phyloP scores from a whole-genome alignment of 331 rosid genomes.

The Phaseolus coccineus region DNA sequence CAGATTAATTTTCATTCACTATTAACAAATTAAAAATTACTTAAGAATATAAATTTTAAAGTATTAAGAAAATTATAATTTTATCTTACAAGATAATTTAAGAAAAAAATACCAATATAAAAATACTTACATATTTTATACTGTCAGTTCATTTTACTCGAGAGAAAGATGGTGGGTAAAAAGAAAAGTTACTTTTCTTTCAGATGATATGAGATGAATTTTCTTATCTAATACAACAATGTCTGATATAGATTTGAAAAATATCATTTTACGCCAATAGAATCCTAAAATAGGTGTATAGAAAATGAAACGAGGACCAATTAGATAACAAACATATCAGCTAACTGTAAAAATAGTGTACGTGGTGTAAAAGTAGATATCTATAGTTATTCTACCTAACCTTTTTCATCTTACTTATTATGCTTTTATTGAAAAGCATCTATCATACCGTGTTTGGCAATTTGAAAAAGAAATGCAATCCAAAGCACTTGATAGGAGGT shows the following conservation, averaged over 20 bases:
- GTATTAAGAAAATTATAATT: neutral
- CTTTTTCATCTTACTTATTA: neutral
- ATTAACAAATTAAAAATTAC: neutral
- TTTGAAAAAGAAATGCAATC: conserved; percentile 3
- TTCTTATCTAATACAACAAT: neutral
- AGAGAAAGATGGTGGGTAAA: neutral
- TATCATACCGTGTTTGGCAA: conserved; percentile 24
- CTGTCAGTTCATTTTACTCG: too few relatives aligned
- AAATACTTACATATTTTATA: neutral
- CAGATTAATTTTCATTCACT: neutral
- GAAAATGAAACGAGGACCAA: conserved; percentile 7
- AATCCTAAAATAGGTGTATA: neutral
- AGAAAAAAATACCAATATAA: neutral
- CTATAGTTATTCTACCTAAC: conserved; percentile 14
- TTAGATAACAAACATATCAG: neutral
- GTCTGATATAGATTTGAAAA: neutral
- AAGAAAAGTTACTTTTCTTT: too few relatives aligned
- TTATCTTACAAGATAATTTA: neutral
- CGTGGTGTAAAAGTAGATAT: conserved; percentile 1
- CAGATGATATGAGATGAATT: neutral
- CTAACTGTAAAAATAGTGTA: neutral
- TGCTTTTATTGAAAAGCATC: neutral
- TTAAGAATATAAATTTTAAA: neutral
- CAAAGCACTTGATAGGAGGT: neutral
- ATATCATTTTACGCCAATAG: neutral